Base-by-base conservation (phyloP, 768 basidiomycete species). In the Suillus spraguei region DNA sequence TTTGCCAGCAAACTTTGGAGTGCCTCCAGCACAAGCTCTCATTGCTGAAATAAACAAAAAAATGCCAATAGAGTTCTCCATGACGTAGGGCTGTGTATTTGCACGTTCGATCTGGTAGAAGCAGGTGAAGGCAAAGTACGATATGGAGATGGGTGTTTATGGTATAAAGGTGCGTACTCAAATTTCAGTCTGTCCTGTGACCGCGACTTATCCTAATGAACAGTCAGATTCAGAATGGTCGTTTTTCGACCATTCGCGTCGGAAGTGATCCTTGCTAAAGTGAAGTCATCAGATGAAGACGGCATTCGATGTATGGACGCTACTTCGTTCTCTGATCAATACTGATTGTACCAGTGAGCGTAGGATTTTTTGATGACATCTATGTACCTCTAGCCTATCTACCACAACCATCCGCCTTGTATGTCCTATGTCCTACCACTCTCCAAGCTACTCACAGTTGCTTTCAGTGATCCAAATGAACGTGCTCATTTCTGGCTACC, bases 341-440 rank as follows among this genome's bases (percentile, higher is more conserved):
- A 28, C 62, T 59, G 22, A 62, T 50, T 36, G 11, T 61, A 39
- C 17, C 68, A 97, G 95, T 97, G 33, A 86, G 90, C 24, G 75
- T 97, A 20, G 91, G 90, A 22, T 98, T 99, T 80, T 99, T 99
- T 70, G 93, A 95, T 75, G 95, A 98, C 69, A 89, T 98, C 28
- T 92, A 94, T 71, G 84, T 98, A 53, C 93, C 95, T 0, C 77
- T 84, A 0, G 79, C 84, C 4, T 89, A 93, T 63, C 85, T 98
- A 6, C 95, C 96, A 2, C 86, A 90, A 69, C 90, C 94, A 33
- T 85, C 83, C 44, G 86, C 90, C 4, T 94, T 93, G 92, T 92
- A 72, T 58, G 89, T 75, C 6, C 6, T 20, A 24, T 41, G 8
- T 17, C 47, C 41, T 16, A 61, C 20, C 59, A 41, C 63, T 39